Conservation (phyloP, 2,329 filamentous ascomycete genomes). For the Arthrobotrys megalospora region DNA sequence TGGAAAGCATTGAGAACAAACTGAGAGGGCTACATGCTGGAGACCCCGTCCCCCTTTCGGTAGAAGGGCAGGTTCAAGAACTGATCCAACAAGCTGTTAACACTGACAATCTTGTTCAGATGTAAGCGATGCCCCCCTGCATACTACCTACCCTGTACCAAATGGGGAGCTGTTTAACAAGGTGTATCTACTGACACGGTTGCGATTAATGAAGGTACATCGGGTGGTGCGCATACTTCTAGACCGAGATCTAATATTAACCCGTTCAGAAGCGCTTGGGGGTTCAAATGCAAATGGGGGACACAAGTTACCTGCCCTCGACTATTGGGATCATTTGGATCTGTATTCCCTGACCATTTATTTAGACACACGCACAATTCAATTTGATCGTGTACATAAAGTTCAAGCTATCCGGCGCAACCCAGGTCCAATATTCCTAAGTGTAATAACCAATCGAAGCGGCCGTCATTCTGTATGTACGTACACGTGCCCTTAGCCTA, state of each 20-base stretch:
- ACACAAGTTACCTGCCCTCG: background rate
- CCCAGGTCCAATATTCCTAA: too few species aligned
- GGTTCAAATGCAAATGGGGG: background rate
- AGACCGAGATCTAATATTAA: slow-evolving; percentile 39
- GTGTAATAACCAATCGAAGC: background rate
- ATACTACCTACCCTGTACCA: background rate
- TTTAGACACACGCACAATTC: too few species aligned
- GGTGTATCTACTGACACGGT: background rate
- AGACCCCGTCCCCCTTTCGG: slow-evolving; percentile 91
- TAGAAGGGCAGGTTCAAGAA: slow-evolving; percentile 98
- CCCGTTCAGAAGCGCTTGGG: too few species aligned
- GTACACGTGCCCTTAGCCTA: slow-evolving; percentile 1
- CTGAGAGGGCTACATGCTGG: slow-evolving; percentile 85
- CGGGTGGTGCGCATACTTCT: slow-evolving; percentile 85
- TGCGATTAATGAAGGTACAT: slow-evolving; percentile 70
- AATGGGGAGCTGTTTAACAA: background rate
- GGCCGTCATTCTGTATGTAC: too few species aligned
- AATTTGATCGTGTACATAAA: too few species aligned
- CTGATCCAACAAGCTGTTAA: slow-evolving; percentile 89
- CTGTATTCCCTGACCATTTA: too few species aligned
- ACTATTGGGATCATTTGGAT: too few species aligned
- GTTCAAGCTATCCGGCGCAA: too few species aligned
- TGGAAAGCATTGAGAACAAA: slow-evolving; percentile 90
- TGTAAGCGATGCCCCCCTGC: slow-evolving; percentile 75
- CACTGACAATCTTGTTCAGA: slow-evolving; percentile 83